Base-by-base conservation (phyloP, 2,329 filamentous ascomycete species). In the Lecanoromycetidae sp. region DNA sequence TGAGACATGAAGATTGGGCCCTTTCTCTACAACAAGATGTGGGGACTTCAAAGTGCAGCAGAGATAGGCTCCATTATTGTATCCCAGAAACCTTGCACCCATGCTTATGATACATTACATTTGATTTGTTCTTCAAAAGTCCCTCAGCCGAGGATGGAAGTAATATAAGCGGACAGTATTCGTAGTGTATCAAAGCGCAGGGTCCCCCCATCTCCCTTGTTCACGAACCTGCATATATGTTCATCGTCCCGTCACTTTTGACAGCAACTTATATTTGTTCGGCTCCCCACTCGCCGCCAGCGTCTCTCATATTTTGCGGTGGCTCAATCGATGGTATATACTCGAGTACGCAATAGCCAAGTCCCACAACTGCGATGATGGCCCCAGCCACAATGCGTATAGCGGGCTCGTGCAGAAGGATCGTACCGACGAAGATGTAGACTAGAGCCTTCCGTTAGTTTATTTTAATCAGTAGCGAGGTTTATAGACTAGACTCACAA, bases 371-470 rank as follows among this genome's bases (percentile, higher is more conserved):
- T 43, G 81, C 87, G 56, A 96, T 74, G 57, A 93, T 72, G 43
- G 78, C 75, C 56, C 87, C 91, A 20, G 86, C 79, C 48, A 94
- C 78, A 61, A 80, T 79, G 61, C 80, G 81, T 58, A 84, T 71
- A 60, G 78, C 70, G 53, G 71, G 61, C 54, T 74, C 66, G 57
- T 85, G 79, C 48, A 95, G 76, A 49, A 94, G 76, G 58, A 96
- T 82, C 57, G 79, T 84, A 56, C 90, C 91, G 59, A 94, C 74
- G 67, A 98, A 96, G 67, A 96, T 77, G 76, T 98, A 98, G 73
- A 98, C 88, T 94, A 51, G 58, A 34, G 49, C 1, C 19, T 22
- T 17, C 23, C 5, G 27, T 60, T 44, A 63, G 54, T 15, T 37
- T 13, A 27, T 34, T 39, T 48, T 12, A 27, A 27, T 35, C 33